phyloP scores from a whole-genome alignment of 257 asterid genomes.

The Nicotiana obtusifolia region DNA sequence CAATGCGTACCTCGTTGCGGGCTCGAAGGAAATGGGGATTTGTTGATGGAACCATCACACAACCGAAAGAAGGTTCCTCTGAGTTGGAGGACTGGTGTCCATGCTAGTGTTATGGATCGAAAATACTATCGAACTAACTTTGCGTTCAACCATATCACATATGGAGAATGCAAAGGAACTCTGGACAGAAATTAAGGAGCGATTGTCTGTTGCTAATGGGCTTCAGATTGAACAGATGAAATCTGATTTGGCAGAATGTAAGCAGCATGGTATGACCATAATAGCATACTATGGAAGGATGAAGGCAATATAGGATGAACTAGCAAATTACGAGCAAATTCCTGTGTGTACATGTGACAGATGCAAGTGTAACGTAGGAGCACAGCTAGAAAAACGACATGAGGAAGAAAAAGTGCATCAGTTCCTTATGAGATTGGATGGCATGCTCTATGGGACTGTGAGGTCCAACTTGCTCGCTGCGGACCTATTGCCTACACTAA shows the following conservation, averaged over 20 bases:
- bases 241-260: background rate
- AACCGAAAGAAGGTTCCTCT: background rate
- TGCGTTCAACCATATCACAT: slow-evolving; percentile 8
- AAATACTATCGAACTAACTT: slow-evolving; percentile 14
- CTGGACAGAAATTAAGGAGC: slow-evolving; percentile 5
- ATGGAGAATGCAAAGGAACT: slow-evolving; percentile 8
- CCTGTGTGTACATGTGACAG: background rate
- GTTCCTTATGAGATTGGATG: background rate
- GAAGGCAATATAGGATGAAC: slow-evolving; percentile 11
- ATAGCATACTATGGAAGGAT: background rate
- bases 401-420: background rate
- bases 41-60: slow-evolving; percentile 9
- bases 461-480: background rate
- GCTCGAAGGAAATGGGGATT: slow-evolving; percentile 17
- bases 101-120: slow-evolving; percentile 19
- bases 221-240: slow-evolving; percentile 4
- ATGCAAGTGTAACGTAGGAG: background rate
- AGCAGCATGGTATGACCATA: background rate
- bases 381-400: background rate
- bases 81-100: slow-evolving; percentile 20
- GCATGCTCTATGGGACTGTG: background rate
- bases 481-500: background rate
- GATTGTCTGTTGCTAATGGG: slow-evolving; percentile 3
- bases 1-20: background rate
- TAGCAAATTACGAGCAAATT: background rate